A percentile compares a stretch with the other conserved stretches of the same genome.
Conservation (phyloP, 352 stramenopile genomes). For the Phytophthora cryptogea region DNA sequence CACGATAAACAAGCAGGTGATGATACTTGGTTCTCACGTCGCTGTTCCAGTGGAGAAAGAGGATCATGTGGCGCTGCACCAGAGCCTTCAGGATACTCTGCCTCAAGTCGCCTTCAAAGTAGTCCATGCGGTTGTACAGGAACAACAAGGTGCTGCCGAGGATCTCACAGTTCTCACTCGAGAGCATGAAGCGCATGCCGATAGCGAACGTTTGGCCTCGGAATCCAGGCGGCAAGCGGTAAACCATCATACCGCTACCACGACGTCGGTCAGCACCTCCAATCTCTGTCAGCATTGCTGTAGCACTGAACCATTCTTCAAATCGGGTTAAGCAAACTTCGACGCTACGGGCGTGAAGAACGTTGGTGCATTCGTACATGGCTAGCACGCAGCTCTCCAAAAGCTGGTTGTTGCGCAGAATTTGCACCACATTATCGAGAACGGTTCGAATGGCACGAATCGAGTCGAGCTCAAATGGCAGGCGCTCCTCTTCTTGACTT, state of each 20-base stretch:
- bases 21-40: constrained; percentile 77
- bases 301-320: constrained; percentile 72
- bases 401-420: constrained; percentile 64
- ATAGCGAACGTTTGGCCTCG: constrained; percentile 55
- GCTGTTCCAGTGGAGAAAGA: constrained; percentile 81
- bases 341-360: constrained; percentile 66
- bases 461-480: constrained; percentile 53
- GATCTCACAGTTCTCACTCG: constrained; percentile 76
- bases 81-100: constrained; percentile 71
- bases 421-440: constrained; percentile 55
- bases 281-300: constrained; percentile 36
- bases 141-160: constrained; percentile 67
- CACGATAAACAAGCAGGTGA: constrained; percentile 73
- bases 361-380: constrained; percentile 78
- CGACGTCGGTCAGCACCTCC: constrained; percentile 18
- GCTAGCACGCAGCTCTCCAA: constrained; percentile 70
- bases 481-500: constrained; percentile 35
- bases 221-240: constrained; percentile 52
- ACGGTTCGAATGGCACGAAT: constrained; percentile 59
- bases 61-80: constrained; percentile 74
- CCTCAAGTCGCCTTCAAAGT: constrained; percentile 71
- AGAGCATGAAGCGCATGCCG: constrained; percentile 70
- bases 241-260: constrained; percentile 39
- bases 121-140: constrained; percentile 74
- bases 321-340: constrained; percentile 58